These are phyloP conservation scores for Sugiyamaella mastotermitis DNA, from an alignment of 805 yeast species.

Conservation along the genomic window DNA sequence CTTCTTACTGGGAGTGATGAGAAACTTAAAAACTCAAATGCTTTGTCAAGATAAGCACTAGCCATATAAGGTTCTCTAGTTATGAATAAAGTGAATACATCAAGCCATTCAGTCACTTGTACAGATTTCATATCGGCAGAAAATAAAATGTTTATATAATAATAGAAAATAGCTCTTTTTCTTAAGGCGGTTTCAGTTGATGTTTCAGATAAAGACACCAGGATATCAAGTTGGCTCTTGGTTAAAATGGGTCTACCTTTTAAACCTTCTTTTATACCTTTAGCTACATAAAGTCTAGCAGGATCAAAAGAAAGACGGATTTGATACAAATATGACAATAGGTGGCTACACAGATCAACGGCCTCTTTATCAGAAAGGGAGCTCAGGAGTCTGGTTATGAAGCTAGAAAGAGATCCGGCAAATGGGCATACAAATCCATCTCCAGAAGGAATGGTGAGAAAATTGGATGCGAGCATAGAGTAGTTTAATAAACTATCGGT, in stretches of 20 bases:
- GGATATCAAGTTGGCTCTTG: conserved; percentile 22
- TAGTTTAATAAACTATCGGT: conserved; percentile 40
- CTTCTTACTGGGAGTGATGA: too few relatives aligned
- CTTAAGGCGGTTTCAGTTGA: conserved; percentile 19
- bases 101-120: conserved; percentile 2
- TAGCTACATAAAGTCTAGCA: conserved; percentile 53
- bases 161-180: conserved; percentile 8
- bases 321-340: conserved; percentile 43
- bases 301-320: conserved; percentile 58
- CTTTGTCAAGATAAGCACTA: too few relatives aligned
- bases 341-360: conserved; percentile 23
- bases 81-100: too few relatives aligned
- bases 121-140: conserved; percentile 5
- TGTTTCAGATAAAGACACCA: conserved; percentile 3
- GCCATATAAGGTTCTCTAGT: too few relatives aligned
- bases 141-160: conserved; percentile 13
- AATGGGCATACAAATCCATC: conserved; percentile 41
- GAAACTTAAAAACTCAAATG: too few relatives aligned
- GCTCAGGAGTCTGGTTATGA: conserved; percentile 37
- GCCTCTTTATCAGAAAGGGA: conserved; percentile 26
- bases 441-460: conserved; percentile 34
- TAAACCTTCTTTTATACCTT: conserved; percentile 55
- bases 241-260: conserved; percentile 23
- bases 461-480: conserved; percentile 59
- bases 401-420: conserved; percentile 46